Conservation (phyloP, 2,329 filamentous ascomycete genomes). For the Hyphodiscus sp. region DNA sequence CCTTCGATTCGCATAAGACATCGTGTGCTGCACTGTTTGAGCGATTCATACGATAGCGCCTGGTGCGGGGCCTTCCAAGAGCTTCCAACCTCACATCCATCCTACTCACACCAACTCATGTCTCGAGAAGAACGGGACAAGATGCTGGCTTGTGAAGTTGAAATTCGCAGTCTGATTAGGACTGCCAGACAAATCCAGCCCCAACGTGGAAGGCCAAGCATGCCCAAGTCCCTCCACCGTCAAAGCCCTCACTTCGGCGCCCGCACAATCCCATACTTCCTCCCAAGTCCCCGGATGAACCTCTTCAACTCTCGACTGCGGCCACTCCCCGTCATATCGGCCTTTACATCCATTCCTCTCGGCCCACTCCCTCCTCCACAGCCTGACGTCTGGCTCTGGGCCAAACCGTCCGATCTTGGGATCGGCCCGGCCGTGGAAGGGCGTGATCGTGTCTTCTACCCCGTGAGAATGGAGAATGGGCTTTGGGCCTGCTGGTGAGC, state of each 20-base stretch:
- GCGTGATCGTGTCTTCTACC: slow-evolving; percentile 6
- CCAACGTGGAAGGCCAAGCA: slow-evolving; percentile 1
- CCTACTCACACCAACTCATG: no score
- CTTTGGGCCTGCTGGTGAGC: neutral
- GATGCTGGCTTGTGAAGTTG: no score
- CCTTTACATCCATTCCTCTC: slow-evolving; percentile 12
- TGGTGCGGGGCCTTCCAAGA: no score
- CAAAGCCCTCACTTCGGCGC: slow-evolving; percentile 5
- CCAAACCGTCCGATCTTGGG: slow-evolving; percentile 1
- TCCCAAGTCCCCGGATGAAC: slow-evolving; percentile 6
- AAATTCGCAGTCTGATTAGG: no score
- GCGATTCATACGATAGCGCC: no score
- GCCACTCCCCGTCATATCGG: slow-evolving; percentile 1
- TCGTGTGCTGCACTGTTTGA: no score
- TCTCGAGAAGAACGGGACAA: no score
- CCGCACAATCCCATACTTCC: slow-evolving; percentile 8
- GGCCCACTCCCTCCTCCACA: slow-evolving; percentile 1
- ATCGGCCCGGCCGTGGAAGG: slow-evolving; percentile 4
- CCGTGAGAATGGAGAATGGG: slow-evolving; percentile 2
- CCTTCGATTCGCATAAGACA: no score
- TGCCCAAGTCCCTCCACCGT: slow-evolving; percentile 10
- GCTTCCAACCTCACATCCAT: no score
- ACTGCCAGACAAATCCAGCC: no score
- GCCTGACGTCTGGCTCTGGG: slow-evolving; percentile 4
- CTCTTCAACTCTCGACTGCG: neutral